Percentiles rank a stretch among this genome's conserved stretches.
Evolutionary conservation across 83 land plant species (phyloP).

Genomic region (Picea mariana): DNA sequence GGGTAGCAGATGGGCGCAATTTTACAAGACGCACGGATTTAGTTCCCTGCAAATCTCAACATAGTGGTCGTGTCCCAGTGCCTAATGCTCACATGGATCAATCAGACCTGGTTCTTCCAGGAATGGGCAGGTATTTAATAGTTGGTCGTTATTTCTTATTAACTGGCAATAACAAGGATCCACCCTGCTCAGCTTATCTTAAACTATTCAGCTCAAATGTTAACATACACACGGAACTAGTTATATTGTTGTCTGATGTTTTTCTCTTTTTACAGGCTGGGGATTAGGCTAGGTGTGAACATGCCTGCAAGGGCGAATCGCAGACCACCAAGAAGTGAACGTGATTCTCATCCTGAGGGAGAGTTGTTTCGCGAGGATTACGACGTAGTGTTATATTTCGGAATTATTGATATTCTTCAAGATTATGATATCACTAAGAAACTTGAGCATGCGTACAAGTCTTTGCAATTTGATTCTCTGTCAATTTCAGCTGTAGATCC

Average conservation of each 20-base stretch:
- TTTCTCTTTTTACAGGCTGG: conserved; percentile 29
- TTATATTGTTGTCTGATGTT: no score
- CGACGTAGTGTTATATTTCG: conserved; percentile 87
- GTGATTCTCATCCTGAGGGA: conserved; percentile 23
- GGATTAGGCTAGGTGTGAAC: conserved; percentile 42
- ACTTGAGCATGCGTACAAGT: conserved; percentile 96
- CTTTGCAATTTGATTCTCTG: conserved; percentile 73
- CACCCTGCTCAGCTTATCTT: not conserved
- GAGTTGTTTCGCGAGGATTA: conserved; percentile 42
- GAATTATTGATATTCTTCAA: conserved; percentile 92
- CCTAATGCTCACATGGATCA: conserved; percentile 12
- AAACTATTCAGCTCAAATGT: no score
- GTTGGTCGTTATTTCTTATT: not conserved
- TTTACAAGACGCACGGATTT: not conserved
- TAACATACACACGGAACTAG: no score
- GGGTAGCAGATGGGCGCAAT: not conserved
- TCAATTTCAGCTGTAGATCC: conserved; percentile 97
- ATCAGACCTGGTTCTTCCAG: conserved; percentile 25
- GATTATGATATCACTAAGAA: conserved; percentile 90
- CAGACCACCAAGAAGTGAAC: conserved; percentile 41
- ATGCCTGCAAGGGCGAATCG: conserved; percentile 61
- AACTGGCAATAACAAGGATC: not conserved
- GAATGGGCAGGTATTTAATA: conserved; percentile 19
- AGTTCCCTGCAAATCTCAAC: not conserved
- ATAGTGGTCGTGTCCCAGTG: not conserved